A percentile compares a stretch with the other conserved stretches of the same genome.
phyloP scores from a whole-genome alignment of 116 monocot genomes.

The Iris pallida region DNA sequence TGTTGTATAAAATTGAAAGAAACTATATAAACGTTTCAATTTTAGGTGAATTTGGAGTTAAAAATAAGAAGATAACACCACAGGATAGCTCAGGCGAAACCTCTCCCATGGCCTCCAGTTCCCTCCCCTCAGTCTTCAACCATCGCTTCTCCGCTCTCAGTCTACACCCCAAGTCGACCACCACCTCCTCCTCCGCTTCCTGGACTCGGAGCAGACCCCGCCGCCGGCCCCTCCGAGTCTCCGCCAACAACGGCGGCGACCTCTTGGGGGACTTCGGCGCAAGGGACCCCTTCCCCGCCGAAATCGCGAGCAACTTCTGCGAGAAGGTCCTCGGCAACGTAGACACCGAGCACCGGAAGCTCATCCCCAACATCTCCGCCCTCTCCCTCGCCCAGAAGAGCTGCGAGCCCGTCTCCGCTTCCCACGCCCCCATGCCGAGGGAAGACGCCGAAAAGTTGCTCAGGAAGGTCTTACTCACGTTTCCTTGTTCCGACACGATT shows the following conservation, averaged over 20 bases:
- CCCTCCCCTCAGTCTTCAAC: background rate
- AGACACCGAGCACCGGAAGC: constrained; percentile 75
- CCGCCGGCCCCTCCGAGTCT: background rate
- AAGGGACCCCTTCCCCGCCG: constrained; percentile 74
- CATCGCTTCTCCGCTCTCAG: background rate
- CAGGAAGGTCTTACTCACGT: constrained; percentile 43
- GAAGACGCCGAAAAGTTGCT: constrained; percentile 50
- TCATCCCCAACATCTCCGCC: constrained; percentile 71
- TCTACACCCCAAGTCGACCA: background rate
- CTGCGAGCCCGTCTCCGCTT: constrained; percentile 32
- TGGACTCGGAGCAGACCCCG: background rate
- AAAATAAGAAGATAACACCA: too few relatives aligned
- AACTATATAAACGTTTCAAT: too few relatives aligned
- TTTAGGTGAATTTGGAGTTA: too few relatives aligned
- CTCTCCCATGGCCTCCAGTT: constrained; percentile 1
- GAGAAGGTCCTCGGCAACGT: constrained; percentile 59
- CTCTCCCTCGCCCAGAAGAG: constrained; percentile 53
- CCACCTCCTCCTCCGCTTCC: background rate
- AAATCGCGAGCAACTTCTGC: constrained; percentile 78
- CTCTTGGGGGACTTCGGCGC: constrained; percentile 86
- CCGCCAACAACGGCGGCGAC: constrained; percentile 38
- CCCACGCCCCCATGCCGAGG: constrained; percentile 30
- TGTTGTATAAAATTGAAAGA: too few relatives aligned
- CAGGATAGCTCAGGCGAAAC: too few relatives aligned
- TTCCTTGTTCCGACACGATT: too few relatives aligned